phyloP scores from a whole-genome alignment of 2,329 filamentous ascomycete species.

The Pseudonectria buxi region DNA sequence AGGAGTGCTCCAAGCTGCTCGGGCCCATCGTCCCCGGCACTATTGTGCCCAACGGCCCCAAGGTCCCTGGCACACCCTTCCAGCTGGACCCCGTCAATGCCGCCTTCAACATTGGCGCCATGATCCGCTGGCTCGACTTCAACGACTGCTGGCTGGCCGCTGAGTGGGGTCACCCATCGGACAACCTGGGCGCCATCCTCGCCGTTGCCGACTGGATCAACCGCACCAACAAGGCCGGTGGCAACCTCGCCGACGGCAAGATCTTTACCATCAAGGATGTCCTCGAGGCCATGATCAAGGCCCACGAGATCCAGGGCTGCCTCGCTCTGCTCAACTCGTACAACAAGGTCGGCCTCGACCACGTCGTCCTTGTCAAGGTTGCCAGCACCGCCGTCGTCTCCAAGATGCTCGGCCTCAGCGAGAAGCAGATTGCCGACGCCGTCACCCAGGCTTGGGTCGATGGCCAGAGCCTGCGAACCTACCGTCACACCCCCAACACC shows the following conservation, averaged over 20 bases:
- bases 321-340: conserved; percentile 95
- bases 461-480: conserved; percentile 90
- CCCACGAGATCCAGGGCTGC: conserved; percentile 97
- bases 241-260: conserved; percentile 81
- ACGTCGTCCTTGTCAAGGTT: conserved; percentile 97
- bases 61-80: conserved; percentile 86
- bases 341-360: conserved; percentile 97
- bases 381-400: conserved; percentile 90
- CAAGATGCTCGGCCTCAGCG: conserved; percentile 85
- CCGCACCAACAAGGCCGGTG: conserved; percentile 70
- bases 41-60: conserved; percentile 82
- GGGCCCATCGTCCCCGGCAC: conserved; percentile 89
- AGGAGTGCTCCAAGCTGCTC: conserved; percentile 91
- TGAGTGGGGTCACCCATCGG: conserved; percentile 97
- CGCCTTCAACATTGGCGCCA: conserved; percentile 97
- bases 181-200: conserved; percentile 95
- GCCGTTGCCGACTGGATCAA: conserved; percentile 97
- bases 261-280: conserved; percentile 85
- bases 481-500: conserved; percentile 96
- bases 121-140: conserved; percentile 99
- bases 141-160: conserved; percentile 99
- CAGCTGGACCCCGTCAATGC: conserved; percentile 92
- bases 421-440: conserved; percentile 88
- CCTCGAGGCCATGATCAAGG: conserved; percentile 97
- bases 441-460: conserved; percentile 98